phyloP scores from a whole-genome alignment of 2,329 filamentous ascomycete species.

The Diplodia corticola region DNA sequence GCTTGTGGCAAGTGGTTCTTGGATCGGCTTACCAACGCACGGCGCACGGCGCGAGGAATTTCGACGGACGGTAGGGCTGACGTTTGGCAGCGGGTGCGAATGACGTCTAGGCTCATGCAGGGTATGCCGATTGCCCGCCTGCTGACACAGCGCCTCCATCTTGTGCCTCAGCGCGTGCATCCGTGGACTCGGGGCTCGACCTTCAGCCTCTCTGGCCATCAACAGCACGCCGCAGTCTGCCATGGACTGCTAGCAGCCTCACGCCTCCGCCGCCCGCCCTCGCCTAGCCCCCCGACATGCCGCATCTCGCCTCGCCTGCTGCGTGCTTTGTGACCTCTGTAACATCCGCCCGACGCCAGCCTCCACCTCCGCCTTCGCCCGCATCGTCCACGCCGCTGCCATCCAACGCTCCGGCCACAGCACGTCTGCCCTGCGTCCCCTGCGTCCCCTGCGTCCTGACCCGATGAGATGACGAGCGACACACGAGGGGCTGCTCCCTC shows the following conservation, averaged over 20 bases:
- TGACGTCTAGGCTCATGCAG: slow-evolving; percentile 14
- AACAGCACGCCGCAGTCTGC: background rate
- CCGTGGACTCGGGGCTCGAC: background rate
- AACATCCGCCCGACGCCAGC: background rate
- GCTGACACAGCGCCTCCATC: background rate
- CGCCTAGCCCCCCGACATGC: slow-evolving; percentile 1
- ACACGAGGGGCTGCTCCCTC: slow-evolving; percentile 16
- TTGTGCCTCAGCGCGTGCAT: background rate
- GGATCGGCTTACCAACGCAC: slow-evolving; percentile 13
- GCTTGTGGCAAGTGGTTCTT: slow-evolving; percentile 2
- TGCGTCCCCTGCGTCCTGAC: background rate
- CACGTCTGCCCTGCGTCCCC: background rate
- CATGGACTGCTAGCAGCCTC: slow-evolving; percentile 4
- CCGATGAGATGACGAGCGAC: slow-evolving; percentile 22
- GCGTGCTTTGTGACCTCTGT: slow-evolving; percentile 2
- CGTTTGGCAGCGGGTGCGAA: background rate
- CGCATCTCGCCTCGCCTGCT: background rate
- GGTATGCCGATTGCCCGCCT: background rate
- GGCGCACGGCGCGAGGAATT: slow-evolving; percentile 17
- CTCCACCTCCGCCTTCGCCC: background rate
- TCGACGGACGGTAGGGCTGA: slow-evolving; percentile 14
- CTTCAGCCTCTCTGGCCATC: background rate
- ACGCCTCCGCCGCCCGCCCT: background rate
- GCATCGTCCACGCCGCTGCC: background rate
- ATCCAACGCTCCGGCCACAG: background rate